Percentiles rank a stretch among this genome's conserved stretches.
phyloP scores from a whole-genome alignment of 2,329 filamentous ascomycete genomes.

The Alternaria sp. region DNA sequence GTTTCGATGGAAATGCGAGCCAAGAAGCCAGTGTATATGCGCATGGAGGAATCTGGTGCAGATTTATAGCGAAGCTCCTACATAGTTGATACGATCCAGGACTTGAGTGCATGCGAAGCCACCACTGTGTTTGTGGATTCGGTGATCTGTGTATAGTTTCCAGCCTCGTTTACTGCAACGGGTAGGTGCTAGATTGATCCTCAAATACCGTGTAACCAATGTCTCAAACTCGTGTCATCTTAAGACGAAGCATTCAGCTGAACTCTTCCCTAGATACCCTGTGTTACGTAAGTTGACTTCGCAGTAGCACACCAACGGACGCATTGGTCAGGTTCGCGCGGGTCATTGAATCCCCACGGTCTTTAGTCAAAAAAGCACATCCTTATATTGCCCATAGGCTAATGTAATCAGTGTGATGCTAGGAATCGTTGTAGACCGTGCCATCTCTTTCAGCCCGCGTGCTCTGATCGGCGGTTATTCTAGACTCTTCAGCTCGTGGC shows the following conservation, averaged over 20 bases:
- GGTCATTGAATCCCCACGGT: not conserved
- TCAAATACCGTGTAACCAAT: not conserved
- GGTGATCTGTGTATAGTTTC: not conserved
- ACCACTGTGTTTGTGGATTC: not conserved
- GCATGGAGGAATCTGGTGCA: not conserved
- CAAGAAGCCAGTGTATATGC: not conserved
- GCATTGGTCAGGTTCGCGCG: not conserved
- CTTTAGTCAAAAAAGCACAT: not conserved
- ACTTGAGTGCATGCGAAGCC: not conserved
- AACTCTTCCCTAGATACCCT: not conserved
- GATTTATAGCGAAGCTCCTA: not conserved
- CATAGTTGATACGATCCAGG: not conserved
- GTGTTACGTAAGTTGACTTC: not conserved
- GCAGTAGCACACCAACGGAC: not conserved
- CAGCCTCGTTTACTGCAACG: not conserved
- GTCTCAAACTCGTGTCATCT: not conserved
- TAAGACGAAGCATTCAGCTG: not conserved
- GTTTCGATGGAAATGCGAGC: not conserved
- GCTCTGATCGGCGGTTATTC: not conserved
- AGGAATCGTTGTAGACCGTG: not conserved
- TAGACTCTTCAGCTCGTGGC: not conserved
- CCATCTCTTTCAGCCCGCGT: not conserved
- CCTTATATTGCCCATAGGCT: not conserved
- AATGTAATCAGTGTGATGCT: not conserved
- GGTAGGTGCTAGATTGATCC: not conserved